A percentile compares a stretch with the other conserved stretches of the same genome.
phyloP scores from a whole-genome alignment of 257 asterid species.

The Solanum sparsipilum region DNA sequence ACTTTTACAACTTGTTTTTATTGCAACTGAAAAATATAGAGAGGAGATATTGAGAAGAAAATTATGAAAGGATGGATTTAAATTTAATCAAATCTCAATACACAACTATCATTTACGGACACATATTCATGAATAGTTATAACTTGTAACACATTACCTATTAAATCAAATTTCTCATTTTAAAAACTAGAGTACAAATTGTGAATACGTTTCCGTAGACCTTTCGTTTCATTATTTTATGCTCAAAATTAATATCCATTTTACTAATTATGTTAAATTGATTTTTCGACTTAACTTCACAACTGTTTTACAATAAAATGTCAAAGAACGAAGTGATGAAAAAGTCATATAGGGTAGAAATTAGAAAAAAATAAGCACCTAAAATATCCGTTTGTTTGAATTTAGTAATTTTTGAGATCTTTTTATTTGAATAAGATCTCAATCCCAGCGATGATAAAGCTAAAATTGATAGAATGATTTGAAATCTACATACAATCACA shows the following conservation, averaged over 20 bases:
- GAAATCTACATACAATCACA: background rate
- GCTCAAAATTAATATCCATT: background rate
- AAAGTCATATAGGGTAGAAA: background rate
- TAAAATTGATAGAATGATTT: background rate
- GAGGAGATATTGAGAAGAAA: background rate
- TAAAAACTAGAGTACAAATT: too few species aligned
- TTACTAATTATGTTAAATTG: background rate
- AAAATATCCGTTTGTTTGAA: background rate
- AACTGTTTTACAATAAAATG: background rate
- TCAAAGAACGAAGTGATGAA: background rate
- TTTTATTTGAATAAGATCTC: background rate
- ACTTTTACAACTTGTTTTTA: background rate
- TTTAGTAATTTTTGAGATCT: background rate
- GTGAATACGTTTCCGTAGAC: background rate
- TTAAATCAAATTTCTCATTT: background rate
- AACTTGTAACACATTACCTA: background rate
- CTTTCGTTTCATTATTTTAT: background rate
- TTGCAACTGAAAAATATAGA: background rate
- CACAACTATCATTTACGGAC: rapidly evolving
- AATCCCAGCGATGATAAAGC: background rate
- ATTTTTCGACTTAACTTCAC: background rate
- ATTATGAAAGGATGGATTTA: background rate
- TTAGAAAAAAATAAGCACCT: background rate
- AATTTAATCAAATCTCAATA: background rate
- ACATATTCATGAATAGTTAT: background rate